Evolutionary conservation across 2,329 filamentous ascomycete genomes (phyloP).

Genomic region (Cytospora leucostoma): DNA sequence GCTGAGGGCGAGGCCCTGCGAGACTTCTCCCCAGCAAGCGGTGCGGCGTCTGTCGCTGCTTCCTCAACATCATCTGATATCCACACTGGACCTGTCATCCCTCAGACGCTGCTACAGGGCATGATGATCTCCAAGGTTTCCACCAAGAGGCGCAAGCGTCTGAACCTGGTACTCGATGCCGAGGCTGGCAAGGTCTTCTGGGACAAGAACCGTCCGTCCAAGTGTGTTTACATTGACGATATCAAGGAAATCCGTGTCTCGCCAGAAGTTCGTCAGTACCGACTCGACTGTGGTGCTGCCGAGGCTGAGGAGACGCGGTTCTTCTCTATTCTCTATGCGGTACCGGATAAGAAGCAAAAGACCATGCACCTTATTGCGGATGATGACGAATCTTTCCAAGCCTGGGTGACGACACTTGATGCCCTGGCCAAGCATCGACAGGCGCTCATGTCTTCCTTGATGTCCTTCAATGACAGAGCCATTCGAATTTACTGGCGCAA

Average conservation of each 20-base stretch:
- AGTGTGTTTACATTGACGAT: conserved; percentile 91
- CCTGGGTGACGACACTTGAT: conserved; percentile 85
- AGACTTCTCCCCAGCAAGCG: conserved; percentile 52
- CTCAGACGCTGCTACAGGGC: conserved; percentile 74
- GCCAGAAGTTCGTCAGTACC: conserved; percentile 83
- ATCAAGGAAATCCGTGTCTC: conserved; percentile 88
- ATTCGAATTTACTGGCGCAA: conserved; percentile 82
- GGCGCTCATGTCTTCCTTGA: conserved; percentile 85
- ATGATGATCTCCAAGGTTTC: conserved; percentile 80
- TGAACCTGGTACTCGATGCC: conserved; percentile 73
- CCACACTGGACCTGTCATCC: conserved; percentile 70
- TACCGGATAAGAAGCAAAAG: conserved; percentile 80
- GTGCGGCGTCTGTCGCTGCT: conserved; percentile 49
- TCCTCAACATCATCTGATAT: conserved; percentile 39
- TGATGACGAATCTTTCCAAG: conserved; percentile 67
- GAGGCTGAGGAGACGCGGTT: conserved; percentile 70
- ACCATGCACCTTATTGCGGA: conserved; percentile 85
- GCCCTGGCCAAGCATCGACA: conserved; percentile 83
- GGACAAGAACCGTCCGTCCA: conserved; percentile 76
- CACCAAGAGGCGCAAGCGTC: conserved; percentile 76
- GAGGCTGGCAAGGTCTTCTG: conserved; percentile 85
- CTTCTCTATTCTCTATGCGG: conserved; percentile 87
- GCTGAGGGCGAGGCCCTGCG: conserved; percentile 46
- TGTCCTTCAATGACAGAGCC: conserved; percentile 80
- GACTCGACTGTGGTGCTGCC: conserved; percentile 75